These are phyloP conservation scores for Leptodermis oblonga DNA, from an alignment of 257 asterid species.

Conservation along the genomic window DNA sequence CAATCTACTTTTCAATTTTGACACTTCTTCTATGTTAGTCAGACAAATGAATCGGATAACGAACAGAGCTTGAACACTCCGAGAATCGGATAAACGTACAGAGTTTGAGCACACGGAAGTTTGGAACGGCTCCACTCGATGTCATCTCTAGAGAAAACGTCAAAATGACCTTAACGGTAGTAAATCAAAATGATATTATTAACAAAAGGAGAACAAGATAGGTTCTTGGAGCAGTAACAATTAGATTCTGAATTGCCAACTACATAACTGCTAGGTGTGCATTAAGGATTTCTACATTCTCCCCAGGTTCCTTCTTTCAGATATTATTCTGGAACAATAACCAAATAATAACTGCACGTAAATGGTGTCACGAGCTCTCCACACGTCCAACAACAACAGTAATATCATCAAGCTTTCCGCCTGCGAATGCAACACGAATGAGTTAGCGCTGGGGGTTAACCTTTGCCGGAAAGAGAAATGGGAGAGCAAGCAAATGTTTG, in stretches of 20 bases:
- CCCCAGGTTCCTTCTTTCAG: background rate
- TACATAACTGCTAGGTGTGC: background rate
- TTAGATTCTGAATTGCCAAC: conserved; percentile 1
- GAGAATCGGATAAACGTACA: too few species aligned
- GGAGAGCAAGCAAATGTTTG: background rate
- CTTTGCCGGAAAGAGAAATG: background rate
- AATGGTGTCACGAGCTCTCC: conserved; percentile 28
- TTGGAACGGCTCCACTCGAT: too few species aligned
- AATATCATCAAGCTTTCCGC: conserved; percentile 82
- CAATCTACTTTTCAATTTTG: background rate
- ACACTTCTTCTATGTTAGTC: too few species aligned
- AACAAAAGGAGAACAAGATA: background rate
- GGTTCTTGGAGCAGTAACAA: background rate
- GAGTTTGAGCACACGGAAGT: too few species aligned
- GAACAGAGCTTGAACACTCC: too few species aligned
- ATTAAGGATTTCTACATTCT: background rate
- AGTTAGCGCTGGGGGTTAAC: conserved; percentile 6
- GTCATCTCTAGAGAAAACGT: too few species aligned
- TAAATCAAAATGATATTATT: background rate
- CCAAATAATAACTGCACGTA: background rate
- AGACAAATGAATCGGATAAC: too few species aligned
- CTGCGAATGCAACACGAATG: conserved; percentile 27
- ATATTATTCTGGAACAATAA: background rate
- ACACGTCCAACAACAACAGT: conserved; percentile 69
- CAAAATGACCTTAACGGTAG: too few species aligned